Base-by-base conservation (phyloP, 371 early-diverging fungal species). In the Mucor sp. region DNA sequence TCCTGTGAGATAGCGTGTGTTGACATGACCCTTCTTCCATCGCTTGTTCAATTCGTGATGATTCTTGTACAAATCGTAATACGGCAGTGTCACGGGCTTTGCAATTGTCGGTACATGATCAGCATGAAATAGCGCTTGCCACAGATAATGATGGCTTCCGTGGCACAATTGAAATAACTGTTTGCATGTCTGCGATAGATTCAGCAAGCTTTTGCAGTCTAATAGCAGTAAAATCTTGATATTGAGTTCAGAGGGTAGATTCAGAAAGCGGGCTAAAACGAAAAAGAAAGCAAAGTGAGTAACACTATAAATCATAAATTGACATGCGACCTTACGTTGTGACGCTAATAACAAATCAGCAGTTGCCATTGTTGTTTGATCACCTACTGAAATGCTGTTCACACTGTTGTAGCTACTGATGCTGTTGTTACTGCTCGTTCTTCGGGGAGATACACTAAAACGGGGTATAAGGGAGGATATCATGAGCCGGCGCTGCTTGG, bases 1-100 rank as follows among this genome's bases (percentile, higher is more conserved):
- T 5, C 96, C 94, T 59, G 85, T 82, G 28, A 91, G 74, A 25
- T 70, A 70, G 0, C 58, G 30, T 32, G 69, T 69, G 12, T 60
- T 44, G 17, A 67, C 73, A 12, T 59, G 48, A 4, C 76, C 76
- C 2, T 61, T 35, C 47, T 48, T 66, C 76, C 76, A 76, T 48
- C 70, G 15, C 14, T 58, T 57, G 0, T 59, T 48, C 17, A 76
- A 53, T 39, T 60, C 59, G 15, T 55, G 58, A 11, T 72, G 69
- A 6, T 69, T 66, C 21, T 60, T 72, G 23, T 72, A 72, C 3
- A 70, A 25, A n/a, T 68, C 58, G 43, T 69, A 69, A 58, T 37
- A 68, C 1, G 68, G 58, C 35, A 58, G 48, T 6, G n/a, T 32
- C 56, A 56, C 37, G 37, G 63, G 63, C 53, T 25, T 63, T 4